Percentiles rank a stretch among this genome's conserved stretches.
These are phyloP conservation scores for Gaultheria prostrata DNA, from an alignment of 148 eudicot species.

Conservation along the genomic window DNA sequence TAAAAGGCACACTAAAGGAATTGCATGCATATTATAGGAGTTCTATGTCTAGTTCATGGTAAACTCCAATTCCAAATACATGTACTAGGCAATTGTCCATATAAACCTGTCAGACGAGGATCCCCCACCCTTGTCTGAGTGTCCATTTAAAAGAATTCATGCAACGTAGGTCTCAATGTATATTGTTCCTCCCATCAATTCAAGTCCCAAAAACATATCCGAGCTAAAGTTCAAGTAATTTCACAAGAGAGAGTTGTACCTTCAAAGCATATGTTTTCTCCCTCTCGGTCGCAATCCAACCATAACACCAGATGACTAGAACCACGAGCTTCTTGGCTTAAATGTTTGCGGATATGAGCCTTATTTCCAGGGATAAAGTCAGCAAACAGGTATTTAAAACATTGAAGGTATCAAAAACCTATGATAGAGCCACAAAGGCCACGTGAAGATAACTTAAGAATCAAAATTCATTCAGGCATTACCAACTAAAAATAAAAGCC, in stretches of 20 bases:
- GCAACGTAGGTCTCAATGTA: background rate
- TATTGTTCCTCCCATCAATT: background rate
- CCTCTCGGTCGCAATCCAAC: conserved; percentile 99
- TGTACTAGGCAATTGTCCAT: background rate
- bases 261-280: conserved; percentile 97
- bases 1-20: background rate
- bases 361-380: conserved; percentile 27
- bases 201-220: background rate
- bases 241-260: conserved; percentile 38
- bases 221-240: background rate
- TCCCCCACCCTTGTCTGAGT: background rate
- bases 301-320: conserved; percentile 80
- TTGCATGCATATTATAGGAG: background rate
- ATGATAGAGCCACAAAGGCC: background rate
- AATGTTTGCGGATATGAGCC: conserved; percentile 89
- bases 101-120: background rate
- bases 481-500: background rate
- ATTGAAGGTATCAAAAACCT: background rate
- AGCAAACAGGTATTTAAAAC: background rate
- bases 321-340: conserved; percentile 93
- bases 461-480: background rate
- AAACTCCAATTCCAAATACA: background rate
- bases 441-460: background rate
- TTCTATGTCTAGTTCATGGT: background rate
- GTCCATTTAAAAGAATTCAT: background rate